Evolutionary conservation across 768 basidiomycete species (phyloP).

Genomic region (Amanita rimosa): DNA sequence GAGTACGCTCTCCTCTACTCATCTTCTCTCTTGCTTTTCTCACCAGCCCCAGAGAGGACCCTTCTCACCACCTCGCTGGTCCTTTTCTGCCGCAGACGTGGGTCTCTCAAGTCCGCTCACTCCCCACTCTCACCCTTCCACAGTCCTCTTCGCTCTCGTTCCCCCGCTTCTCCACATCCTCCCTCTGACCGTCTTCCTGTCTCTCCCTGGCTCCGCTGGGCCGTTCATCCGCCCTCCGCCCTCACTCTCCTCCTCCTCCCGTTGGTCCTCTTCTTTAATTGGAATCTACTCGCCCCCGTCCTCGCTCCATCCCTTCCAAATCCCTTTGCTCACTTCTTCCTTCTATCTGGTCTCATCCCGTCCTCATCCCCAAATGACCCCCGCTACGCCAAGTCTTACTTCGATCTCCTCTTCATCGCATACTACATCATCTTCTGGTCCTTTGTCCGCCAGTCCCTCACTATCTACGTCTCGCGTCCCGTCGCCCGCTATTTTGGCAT

Average conservation of each 20-base stretch:
- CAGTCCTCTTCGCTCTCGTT: constrained; percentile 28
- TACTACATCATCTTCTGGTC: constrained; percentile 88
- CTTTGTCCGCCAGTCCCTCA: constrained; percentile 69
- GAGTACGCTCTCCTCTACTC: constrained; percentile 14
- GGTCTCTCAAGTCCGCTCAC: constrained; percentile 10
- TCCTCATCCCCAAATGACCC: constrained; percentile 40
- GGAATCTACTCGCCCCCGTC: constrained; percentile 40
- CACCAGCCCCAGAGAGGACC: constrained; percentile 31
- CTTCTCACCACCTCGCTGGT: constrained; percentile 48
- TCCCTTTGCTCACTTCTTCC: constrained; percentile 63
- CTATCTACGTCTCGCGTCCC: constrained; percentile 52
- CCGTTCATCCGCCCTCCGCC: constrained; percentile 58
- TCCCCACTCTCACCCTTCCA: constrained; percentile 8
- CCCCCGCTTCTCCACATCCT: constrained; percentile 25
- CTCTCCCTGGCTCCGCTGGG: constrained; percentile 54
- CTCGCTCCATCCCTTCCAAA: constrained; percentile 43
- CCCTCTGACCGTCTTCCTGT: constrained; percentile 23
- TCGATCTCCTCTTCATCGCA: constrained; percentile 69
- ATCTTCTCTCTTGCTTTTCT: background rate
- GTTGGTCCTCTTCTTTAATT: constrained; percentile 50
- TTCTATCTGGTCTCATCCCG: constrained; percentile 56
- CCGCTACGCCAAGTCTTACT: constrained; percentile 59
- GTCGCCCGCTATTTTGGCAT: constrained; percentile 67
- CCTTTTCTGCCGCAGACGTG: constrained; percentile 58
- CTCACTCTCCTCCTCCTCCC: constrained; percentile 56